phyloP scores from a whole-genome alignment of 1,139 yeast genomes.

The Candida sanyaensis region DNA sequence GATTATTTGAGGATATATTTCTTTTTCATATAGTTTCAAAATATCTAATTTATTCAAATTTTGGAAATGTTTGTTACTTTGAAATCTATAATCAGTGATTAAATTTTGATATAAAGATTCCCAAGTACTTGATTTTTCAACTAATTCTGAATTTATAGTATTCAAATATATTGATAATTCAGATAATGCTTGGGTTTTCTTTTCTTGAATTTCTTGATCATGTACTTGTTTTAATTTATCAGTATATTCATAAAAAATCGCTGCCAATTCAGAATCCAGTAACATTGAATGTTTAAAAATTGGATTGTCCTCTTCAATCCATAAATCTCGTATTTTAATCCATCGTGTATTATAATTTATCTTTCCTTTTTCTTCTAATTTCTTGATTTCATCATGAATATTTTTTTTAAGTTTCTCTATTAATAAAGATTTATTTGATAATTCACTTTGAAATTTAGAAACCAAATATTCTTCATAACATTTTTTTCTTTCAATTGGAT shows the following conservation, averaged over 20 bases:
- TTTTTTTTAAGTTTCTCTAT: conserved; percentile 56
- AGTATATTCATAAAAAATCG: conserved; percentile 54
- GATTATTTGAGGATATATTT: conserved; percentile 43
- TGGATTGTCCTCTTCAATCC: conserved; percentile 62
- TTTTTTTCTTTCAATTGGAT: conserved; percentile 60
- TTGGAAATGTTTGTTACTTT: conserved; percentile 59
- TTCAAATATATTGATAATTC: conserved; percentile 54
- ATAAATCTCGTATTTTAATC: conserved; percentile 49
- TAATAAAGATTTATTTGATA: conserved; percentile 52
- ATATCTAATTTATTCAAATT: conserved; percentile 61
- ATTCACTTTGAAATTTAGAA: conserved; percentile 55
- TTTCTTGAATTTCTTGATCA: conserved; percentile 27
- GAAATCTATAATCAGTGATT: conserved; percentile 51
- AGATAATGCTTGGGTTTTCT: conserved; percentile 49
- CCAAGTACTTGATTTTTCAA: conserved; percentile 43
- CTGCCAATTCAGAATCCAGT: conserved; percentile 55
- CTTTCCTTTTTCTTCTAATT: conserved; percentile 30
- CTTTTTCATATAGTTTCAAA: conserved; percentile 51
- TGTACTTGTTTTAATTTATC: conserved; percentile 39
- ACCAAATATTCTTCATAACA: conserved; percentile 67
- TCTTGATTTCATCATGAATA: conserved; percentile 50
- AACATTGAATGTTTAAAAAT: conserved; percentile 65
- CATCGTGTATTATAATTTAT: conserved; percentile 67
- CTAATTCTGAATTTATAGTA: conserved; percentile 33
- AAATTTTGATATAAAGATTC: conserved; percentile 40